Evolutionary conservation across 1,284 basidiomycete species (phyloP), one percentile per base, ranked within the genome.

Genomic region (Ceratobasidium sp.): DNA sequence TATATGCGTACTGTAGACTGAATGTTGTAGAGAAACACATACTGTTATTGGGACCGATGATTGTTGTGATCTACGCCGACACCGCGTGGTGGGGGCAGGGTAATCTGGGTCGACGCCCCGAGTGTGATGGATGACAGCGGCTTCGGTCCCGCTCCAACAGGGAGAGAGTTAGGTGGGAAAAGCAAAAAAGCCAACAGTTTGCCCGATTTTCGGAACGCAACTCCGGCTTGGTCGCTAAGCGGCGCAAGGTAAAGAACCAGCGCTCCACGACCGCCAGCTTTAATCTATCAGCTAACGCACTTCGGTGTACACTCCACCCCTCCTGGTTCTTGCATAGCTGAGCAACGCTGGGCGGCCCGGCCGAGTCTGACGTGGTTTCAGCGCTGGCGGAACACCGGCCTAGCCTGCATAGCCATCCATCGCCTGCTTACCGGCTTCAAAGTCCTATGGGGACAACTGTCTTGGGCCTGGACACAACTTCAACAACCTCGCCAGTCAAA

Each of bases 261-360:
- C n/a, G 53, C 63, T 65, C 63, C 63, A 65, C 63, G 63, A 49
- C 45, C 26, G 58, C 13, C 33, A 60, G 58, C 58, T 31, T 47
- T 49, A 65, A 65, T 65, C 63, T 65, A 65, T 65, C 63, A 65
- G 45, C 63, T 65, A 45, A 65, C 42, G 45, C 63, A 39, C 45
- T 49, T 49, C 63, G 45, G 20, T 60, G 37, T 6, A 20, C 45
- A 65, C 45, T 49, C 63, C 63, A 49, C 63, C 45, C 42, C 63
- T 49, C 42, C 60, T 6, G 23, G 31, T 49, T 45, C 61, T 45
- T 49, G 63, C 42, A 49, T 26, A 31, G 45, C 26, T 63, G 61
- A 42, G 39, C 63, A 23, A 33, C 56, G n/a, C 56, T 61, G 20
- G 20, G 33, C 60, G 60, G 37, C 33, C 53, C 60, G 60, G 60